Evolutionary conservation across 805 yeast genomes (phyloP), one percentile per base, ranked within the genome.

Genomic region (Schwanniomyces vanrijiae): DNA sequence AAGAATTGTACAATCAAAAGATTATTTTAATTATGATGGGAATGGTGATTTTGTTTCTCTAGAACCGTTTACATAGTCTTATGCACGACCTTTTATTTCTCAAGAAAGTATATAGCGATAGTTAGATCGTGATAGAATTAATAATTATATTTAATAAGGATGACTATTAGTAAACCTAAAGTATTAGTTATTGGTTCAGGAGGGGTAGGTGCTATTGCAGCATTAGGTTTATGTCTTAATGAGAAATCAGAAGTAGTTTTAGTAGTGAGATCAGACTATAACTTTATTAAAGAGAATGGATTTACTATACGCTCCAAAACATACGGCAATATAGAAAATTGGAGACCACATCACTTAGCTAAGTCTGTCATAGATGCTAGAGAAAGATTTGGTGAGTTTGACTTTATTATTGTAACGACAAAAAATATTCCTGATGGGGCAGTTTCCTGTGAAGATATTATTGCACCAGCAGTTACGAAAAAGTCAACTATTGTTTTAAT

Each of bases 171-270:
- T 16, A 46, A 19, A 44, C 61, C 66, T 5, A 65, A 58, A 37
- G 82, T 84, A 14, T 69, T 88, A 10, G 69, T 88, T 9, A 77
- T 88, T 34, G 96, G 96, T 9, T 78, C 89, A 37, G 96, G 96
- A 13, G 96, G 96, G 33, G 94, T 89, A 9, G 96, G 96, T 31
- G 77, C 89, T 14, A 79, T 89, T 28, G 83, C 86, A 2, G 88
- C 95, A 0, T 75, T 83, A 42, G 80, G 87, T 0, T 69, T 89
- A 26, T 74, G 71, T 53, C 61, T 63, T 35, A 70, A 76, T 38
- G 80, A 76, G 0, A 63, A 70, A 37, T 73, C 81, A 8, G 63
- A 65, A 14, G 69, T 69, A 10, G 65, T 75, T 16, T 55, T 68
- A 7, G 71, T 73, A 6, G 61, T 71, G 13, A 53, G 77, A 46